Evolutionary conservation across 1,284 basidiomycete species (phyloP).

Genomic region (Moesziomyces sp.): DNA sequence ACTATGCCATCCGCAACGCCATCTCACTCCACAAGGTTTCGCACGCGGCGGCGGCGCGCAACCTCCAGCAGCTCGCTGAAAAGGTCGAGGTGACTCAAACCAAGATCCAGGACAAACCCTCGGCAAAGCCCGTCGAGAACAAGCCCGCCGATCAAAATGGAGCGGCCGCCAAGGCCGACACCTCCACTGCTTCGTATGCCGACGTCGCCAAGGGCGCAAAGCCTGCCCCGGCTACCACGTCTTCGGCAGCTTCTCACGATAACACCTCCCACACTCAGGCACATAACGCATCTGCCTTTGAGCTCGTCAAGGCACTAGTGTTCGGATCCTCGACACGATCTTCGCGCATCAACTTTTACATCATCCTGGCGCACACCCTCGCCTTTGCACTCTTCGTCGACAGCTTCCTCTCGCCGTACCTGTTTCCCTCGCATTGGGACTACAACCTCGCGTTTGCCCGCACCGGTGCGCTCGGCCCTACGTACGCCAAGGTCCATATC

Average conservation of each 20-base stretch:
- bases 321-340: constrained; percentile 55
- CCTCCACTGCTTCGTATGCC: constrained; percentile 29
- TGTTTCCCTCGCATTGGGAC: constrained; percentile 65
- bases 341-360: constrained; percentile 48
- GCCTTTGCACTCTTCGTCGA: constrained; percentile 61
- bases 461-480: constrained; percentile 59
- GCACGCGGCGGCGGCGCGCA: constrained; percentile 19
- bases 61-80: constrained; percentile 49
- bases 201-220: constrained; percentile 35
- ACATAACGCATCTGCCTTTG: constrained; percentile 17
- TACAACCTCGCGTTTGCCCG: constrained; percentile 63
- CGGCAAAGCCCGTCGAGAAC: constrained; percentile 32
- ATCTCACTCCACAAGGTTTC: constrained; percentile 21
- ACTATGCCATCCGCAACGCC: constrained; percentile 39
- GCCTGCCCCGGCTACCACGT: neutral
- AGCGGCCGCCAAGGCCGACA: constrained; percentile 7
- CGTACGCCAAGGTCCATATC: constrained; percentile 58
- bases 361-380: constrained; percentile 54
- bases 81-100: constrained; percentile 36
- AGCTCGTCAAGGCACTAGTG: constrained; percentile 39
- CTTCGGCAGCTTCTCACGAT: neutral
- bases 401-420: constrained; percentile 60
- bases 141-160: constrained; percentile 25
- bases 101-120: constrained; percentile 35
- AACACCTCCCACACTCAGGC: constrained; percentile 12